Base-by-base conservation (phyloP, 495 filamentous ascomycete species). In the Darksidea phi region DNA sequence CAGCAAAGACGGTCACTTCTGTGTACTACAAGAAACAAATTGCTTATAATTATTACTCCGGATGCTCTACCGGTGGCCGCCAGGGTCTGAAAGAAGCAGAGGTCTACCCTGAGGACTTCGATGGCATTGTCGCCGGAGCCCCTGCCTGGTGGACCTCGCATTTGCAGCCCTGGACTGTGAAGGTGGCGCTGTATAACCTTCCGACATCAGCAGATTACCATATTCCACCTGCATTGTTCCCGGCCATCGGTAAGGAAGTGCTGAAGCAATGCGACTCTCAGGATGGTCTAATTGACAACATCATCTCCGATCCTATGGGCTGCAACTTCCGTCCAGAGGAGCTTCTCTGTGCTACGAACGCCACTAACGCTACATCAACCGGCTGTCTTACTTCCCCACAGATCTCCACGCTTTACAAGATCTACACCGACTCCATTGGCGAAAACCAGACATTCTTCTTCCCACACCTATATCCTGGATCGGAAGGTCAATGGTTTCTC, bases 41-140 rank as follows among this genome's bases (percentile, higher is more conserved):
- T 50, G 63, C 66, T 6, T 77, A 81, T 56, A 78, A 74, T 8
- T 86, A 86, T 68, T 86, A 80, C 64, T 68, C 71, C 12, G 80
- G 80, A 17, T 87, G 83, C 70, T 85, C 82, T 0, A 82, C 79
- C 0, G 84, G 84, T 34, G 84, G 84, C 2, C 73, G 81, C 0
- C 81, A 85, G 61, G 83, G 83, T 2, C 58, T 85, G 1, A 79
- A 79, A 45, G 75, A 78, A 5, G 74, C 80, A 1, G 75, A 86
- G 61, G 70, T 73, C 53, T 83, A 75, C 32, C 81, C 83, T 1
- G 74, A 77, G 5, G 79, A 78, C 61, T 85, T 88, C 58, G 86
- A 91, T 69, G 88, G 88, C 24, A 82, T 86, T 2, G 73, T 90
- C 6, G 80, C 82, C 18, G 86, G 85, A 3, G 77, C 83, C 8